A percentile compares a stretch with the other conserved stretches of the same genome.
phyloP scores from a whole-genome alignment of 225 moss, liverwort and hornwort genomes.

The Pseudoscleropodium purum region DNA sequence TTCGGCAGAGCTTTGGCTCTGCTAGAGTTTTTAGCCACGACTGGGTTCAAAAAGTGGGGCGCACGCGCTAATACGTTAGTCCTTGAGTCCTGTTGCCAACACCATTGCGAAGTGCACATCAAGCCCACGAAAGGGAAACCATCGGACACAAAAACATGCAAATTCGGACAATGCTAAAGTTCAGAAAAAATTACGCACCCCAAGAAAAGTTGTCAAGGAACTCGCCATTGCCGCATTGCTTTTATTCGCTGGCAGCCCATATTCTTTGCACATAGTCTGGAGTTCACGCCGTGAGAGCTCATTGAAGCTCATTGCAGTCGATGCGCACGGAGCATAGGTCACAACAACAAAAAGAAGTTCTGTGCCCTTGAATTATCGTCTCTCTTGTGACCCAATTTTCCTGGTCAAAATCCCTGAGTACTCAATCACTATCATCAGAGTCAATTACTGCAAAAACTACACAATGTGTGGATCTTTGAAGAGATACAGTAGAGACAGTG shows the following conservation, averaged over 20 bases:
- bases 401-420: background rate
- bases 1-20: background rate
- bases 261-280: constrained; percentile 14
- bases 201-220: constrained; percentile 10
- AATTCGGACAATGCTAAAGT: background rate
- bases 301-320: constrained; percentile 6
- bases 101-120: background rate
- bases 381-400: background rate
- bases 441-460: background rate
- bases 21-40: background rate
- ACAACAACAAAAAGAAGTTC: background rate
- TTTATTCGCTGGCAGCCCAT: constrained; percentile 24
- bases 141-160: background rate
- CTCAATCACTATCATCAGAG: background rate
- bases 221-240: constrained; percentile 20
- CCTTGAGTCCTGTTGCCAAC: constrained; percentile 4
- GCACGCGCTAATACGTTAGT: background rate
- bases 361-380: background rate
- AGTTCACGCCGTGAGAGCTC: constrained; percentile 20
- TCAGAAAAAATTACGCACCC: background rate
- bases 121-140: background rate
- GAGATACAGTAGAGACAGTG: background rate
- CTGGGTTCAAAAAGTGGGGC: background rate
- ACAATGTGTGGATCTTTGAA: background rate
- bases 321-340: background rate